Base-by-base conservation (phyloP, 495 filamentous ascomycete genomes). In the Melanomma pulvis-pyrius region DNA sequence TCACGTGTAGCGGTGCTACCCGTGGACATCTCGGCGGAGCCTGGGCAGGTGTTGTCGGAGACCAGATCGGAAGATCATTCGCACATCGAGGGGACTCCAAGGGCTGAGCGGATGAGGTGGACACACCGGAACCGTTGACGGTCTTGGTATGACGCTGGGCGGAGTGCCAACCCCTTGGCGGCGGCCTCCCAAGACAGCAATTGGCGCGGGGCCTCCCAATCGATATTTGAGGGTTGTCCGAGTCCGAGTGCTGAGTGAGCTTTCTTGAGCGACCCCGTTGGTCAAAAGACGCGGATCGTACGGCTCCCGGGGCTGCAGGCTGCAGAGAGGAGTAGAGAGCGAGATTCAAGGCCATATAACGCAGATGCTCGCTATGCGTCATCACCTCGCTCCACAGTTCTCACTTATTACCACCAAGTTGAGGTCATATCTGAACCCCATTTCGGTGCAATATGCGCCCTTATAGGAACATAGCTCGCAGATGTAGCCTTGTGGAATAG, bases 1-100 rank as follows among this genome's bases (percentile, higher is more conserved):
- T 60, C 57, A 60, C 41, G 57, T 60, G 57, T 57, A 22, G 21
- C 36, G 8, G 36, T 8, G 36, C 36, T 41, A n/a, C 39, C 32
- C 13, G 13, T 15, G n/a, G n/a, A 44, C 39, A 3, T 6, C 39
- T 44, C 39, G 39, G 39, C 39, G 39, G 39, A 44, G 39, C 39
- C 39, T 44, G 13, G 39, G 39, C 39, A 44, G 17, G n/a, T 6
- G 39, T 3, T 15, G 9, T 17, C 39, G 39, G 39, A 44, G n/a
- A 11, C 39, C 39, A 44, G 13, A 44, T 44, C 39, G 39, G 39
- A 44, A 15, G 39, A 44, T 44, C 39, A 44, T 44, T 44, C 17
- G 39, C 13, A 44, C 8, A 44, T 7, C 2, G 39, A 44, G 39
- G 39, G 39, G 13, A 34, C 2, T 7, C 39, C 39, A 44, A 44